Evolutionary conservation across 768 basidiomycete species (phyloP), one percentile per base, ranked within the genome.

Genomic region (Suillus cothurnatus): DNA sequence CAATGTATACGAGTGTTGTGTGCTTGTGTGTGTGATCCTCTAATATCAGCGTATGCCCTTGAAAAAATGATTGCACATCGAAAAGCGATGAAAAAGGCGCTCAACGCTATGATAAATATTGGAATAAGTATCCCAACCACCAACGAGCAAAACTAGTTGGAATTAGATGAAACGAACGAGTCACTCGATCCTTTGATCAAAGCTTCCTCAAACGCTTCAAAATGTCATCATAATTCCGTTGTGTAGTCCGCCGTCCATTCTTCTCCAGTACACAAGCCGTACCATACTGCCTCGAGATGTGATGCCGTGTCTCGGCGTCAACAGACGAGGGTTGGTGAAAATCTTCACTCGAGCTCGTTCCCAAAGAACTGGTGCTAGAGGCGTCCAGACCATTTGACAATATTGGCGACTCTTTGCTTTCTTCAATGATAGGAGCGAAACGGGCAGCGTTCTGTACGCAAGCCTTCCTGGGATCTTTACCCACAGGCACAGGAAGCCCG

Each of bases 211-310:
- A 70, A 19, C 72, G 73, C 55, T 73, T 67, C 9, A 83, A 66
- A 38, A 84, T 66, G 23, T 72, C 68, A 3, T 72, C 53, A 59
- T 78, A 81, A 66, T 81, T 72, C 6, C 74, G 57, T 64, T 80
- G 79, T 53, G 76, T 77, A 71, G 73, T 77, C 12, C 81, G 73
- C 56, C 65, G 68, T 11, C 79, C 78, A 23, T 74, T 77, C 67
- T 77, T 77, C 69, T 84, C 82, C 34, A 74, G 72, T 9, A 79
- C 49, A 82, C 83, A 84, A 52, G 76, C 76, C 49, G 71, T 70
- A n/a, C 75, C 77, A 53, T 69, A 68, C 21, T 70, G 70, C 34
- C 64, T 71, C 19, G 69, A 63, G 6, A 63, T 32, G 41, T 61
- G 9, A 2, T n/a, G 23, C 21, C n/a, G 21, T 34, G 5, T 21